A percentile compares a stretch with the other conserved stretches of the same genome.
Evolutionary conservation across 148 eudicot genomes (phyloP).

Genomic region (Chenopodium suecicum): DNA sequence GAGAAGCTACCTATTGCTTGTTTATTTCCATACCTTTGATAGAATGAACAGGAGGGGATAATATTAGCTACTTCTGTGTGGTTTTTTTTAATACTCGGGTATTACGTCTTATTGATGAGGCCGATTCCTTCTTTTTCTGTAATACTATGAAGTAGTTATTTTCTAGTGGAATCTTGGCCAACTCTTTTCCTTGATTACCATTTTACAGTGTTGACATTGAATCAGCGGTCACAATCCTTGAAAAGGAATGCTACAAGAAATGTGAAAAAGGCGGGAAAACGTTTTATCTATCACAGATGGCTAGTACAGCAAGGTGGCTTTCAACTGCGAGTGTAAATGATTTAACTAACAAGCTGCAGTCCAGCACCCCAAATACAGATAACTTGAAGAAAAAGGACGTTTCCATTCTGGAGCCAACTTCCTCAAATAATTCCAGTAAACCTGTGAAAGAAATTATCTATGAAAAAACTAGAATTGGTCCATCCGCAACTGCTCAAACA

Average conservation of each 20-base stretch:
- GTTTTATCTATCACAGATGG: conserved; percentile 79
- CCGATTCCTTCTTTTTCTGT: neutral
- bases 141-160: neutral
- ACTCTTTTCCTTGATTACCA: neutral
- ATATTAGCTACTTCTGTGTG: neutral
- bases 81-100: neutral
- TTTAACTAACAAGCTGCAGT: conserved; percentile 37
- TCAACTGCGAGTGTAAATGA: conserved; percentile 53
- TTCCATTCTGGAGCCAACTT: conserved; percentile 23
- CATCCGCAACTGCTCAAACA: conserved; percentile 24
- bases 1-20: neutral
- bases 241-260: conserved; percentile 73
- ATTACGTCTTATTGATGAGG: neutral
- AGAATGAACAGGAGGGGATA: too few species aligned
- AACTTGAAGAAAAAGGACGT: conserved; percentile 22
- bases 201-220: conserved; percentile 57
- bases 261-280: conserved; percentile 75
- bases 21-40: neutral
- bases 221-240: conserved; percentile 53
- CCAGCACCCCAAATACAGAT: conserved; percentile 18
- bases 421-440: conserved; percentile 29
- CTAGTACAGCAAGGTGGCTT: conserved; percentile 87
- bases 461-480: conserved; percentile 21
- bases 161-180: neutral
- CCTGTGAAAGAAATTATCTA: conserved; percentile 24